A percentile compares a stretch with the other conserved stretches of the same genome.
These are phyloP conservation scores for Leptodermis oblonga DNA, from an alignment of 257 asterid genomes.

Conservation along the genomic window DNA sequence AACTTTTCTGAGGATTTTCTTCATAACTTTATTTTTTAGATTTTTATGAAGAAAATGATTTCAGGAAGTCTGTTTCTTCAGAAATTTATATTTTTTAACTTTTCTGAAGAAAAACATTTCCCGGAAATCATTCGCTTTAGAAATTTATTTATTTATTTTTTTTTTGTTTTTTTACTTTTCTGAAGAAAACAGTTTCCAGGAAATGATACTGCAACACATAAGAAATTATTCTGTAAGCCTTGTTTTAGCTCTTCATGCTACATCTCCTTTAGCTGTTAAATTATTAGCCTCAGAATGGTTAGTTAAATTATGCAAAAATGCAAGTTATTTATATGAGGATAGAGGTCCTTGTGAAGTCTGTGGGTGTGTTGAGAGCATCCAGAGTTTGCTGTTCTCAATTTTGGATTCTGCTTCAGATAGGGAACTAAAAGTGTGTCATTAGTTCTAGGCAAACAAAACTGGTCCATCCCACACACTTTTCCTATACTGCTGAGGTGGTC, in stretches of 20 bases:
- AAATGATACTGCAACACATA: slow-evolving; percentile 56
- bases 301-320: slow-evolving; percentile 55
- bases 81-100: too few species aligned
- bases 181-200: too few species aligned
- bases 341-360: slow-evolving; percentile 62
- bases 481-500: slow-evolving; percentile 57
- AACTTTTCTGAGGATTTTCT: too few species aligned
- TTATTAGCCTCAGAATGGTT: slow-evolving; percentile 79
- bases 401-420: slow-evolving; percentile 77
- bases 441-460: slow-evolving; percentile 74
- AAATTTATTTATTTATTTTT: too few species aligned
- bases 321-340: slow-evolving; percentile 37
- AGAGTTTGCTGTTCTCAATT: slow-evolving; percentile 61
- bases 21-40: too few species aligned
- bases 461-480: slow-evolving; percentile 68
- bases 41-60: too few species aligned
- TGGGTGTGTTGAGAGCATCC: slow-evolving; percentile 53
- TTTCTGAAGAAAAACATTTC: too few species aligned
- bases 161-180: too few species aligned
- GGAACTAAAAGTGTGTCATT: slow-evolving; percentile 79
- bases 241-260: slow-evolving; percentile 55
- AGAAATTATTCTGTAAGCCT: slow-evolving; percentile 54
- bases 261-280: slow-evolving; percentile 79
- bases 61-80: too few species aligned
- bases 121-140: too few species aligned